Evolutionary conservation across 2,329 filamentous ascomycete genomes (phyloP), one percentile per base, ranked within the genome.

Genomic region (Lachnum nothofagi): DNA sequence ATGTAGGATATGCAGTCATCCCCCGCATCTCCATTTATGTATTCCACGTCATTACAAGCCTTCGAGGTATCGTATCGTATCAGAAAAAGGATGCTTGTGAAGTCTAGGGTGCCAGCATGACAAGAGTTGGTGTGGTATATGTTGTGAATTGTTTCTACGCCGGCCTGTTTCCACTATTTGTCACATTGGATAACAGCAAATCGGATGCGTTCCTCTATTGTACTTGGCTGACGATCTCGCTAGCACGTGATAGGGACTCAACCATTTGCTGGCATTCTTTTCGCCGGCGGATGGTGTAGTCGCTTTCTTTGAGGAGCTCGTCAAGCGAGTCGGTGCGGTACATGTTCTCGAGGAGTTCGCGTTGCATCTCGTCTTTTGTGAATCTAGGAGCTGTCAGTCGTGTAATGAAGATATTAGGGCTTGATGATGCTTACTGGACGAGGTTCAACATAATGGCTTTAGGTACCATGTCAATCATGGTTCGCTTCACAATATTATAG

Each of bases 231-330:
- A 98, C 93, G 72, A 98, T 97, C 76, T 98, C 93, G 70, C 84
- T 93, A 49, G 93, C 93, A 70, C 87, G 86, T 60, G 78, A 73
- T 64, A 98, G 76, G 47, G 88, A 94, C 71, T 98, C 93, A 44
- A 98, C 93, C 93, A 98, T 98, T 72, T 96, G 90, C 72, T 94
- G 90, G 72, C 93, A 98, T 71, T 98, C 93, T 77, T 98, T 98
- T 68, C 93, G 81, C 69, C 93, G 80, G 63, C 91, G 83, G 63
- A 95, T 79, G 3, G 93, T 98, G 77, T 95, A 97, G 70, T 98
- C 93, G 67, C 88, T 95, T 73, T 98, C 93, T 78, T 95, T 96
- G 57, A 98, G 83, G 57, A 98, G 76, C 54, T 96, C 91, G 60
- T 98, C 93, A 23, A 96, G 78, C 62, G 91, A 88, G 67, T 88